These are phyloP conservation scores for Diplogelasinospora grovesii DNA, from an alignment of 495 filamentous ascomycete species.

Conservation along the genomic window DNA sequence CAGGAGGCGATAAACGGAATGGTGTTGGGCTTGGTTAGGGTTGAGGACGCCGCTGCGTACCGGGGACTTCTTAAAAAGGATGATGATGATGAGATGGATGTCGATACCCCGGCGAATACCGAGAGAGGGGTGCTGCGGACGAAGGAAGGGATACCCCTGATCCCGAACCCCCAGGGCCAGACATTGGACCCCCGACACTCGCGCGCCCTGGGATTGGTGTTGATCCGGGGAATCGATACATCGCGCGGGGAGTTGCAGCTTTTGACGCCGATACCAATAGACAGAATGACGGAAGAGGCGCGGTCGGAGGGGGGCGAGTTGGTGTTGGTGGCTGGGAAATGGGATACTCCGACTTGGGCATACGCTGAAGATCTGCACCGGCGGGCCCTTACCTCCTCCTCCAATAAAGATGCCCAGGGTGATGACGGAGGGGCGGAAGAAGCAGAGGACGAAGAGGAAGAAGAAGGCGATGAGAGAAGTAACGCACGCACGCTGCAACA, in stretches of 20 bases:
- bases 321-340: conserved; percentile 51
- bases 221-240: conserved; percentile 50
- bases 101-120: neutral
- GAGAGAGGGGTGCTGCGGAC: too few relatives aligned
- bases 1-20: conserved; percentile 40
- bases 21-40: conserved; percentile 32
- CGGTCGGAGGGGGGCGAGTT: conserved; percentile 15
- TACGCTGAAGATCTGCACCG: conserved; percentile 46
- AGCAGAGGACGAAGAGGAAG: conserved; percentile 13
- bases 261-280: conserved; percentile 40
- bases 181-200: conserved; percentile 41
- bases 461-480: conserved; percentile 3
- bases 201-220: conserved; percentile 41
- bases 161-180: conserved; percentile 30
- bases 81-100: conserved; percentile 14
- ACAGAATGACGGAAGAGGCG: conserved; percentile 21
- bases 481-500: conserved; percentile 10
- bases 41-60: conserved; percentile 31
- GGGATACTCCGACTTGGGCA: conserved; percentile 53
- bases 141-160: conserved; percentile 32
- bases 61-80: conserved; percentile 10
- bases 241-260: conserved; percentile 40
- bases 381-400: neutral
- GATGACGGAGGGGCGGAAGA: conserved; percentile 10
- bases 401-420: conserved; percentile 3